Evolutionary conservation across 805 yeast species (phyloP).

Genomic region (Saccharomycopsis amapae): DNA sequence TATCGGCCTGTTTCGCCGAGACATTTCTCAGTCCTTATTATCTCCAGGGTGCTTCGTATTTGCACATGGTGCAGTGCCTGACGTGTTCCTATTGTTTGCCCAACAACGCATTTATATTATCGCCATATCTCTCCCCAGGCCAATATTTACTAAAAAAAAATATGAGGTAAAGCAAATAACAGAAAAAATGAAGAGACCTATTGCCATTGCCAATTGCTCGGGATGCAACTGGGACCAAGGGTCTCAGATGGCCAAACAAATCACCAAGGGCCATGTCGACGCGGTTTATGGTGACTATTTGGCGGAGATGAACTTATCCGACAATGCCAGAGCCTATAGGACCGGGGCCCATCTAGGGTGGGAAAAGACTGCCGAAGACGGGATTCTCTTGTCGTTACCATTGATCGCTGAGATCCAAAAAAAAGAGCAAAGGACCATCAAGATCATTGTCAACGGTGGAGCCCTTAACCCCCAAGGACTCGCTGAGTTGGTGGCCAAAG

Average conservation of each 20-base stretch:
- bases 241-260: constrained; percentile 15
- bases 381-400: constrained; percentile 10
- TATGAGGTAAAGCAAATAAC: too few species aligned
- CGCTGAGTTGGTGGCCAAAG: constrained; percentile 18
- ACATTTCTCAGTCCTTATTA: too few species aligned
- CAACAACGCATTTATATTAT: too few species aligned
- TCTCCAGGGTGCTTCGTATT: too few species aligned
- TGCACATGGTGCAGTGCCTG: too few species aligned
- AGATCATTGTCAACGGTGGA: constrained; percentile 24
- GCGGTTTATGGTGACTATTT: constrained; percentile 30
- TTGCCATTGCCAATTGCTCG: constrained; percentile 18
- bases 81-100: too few species aligned
- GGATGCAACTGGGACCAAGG: constrained; percentile 16
- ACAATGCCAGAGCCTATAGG: constrained; percentile 13
- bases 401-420: constrained; percentile 5
- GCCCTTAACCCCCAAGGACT: constrained; percentile 24
- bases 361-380: constrained; percentile 17
- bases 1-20: too few species aligned
- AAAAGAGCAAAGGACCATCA: constrained; percentile 15
- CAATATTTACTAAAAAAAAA: too few species aligned
- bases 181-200: constrained; percentile 10
- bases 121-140: too few species aligned
- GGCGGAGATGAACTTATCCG: constrained; percentile 26
- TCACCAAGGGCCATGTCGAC: constrained; percentile 16
- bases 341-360: constrained; percentile 19